A percentile compares a stretch with the other conserved stretches of the same genome.
Evolutionary conservation across 2,329 filamentous ascomycete genomes (phyloP).

Genomic region (Neofusicoccum laricinum): DNA sequence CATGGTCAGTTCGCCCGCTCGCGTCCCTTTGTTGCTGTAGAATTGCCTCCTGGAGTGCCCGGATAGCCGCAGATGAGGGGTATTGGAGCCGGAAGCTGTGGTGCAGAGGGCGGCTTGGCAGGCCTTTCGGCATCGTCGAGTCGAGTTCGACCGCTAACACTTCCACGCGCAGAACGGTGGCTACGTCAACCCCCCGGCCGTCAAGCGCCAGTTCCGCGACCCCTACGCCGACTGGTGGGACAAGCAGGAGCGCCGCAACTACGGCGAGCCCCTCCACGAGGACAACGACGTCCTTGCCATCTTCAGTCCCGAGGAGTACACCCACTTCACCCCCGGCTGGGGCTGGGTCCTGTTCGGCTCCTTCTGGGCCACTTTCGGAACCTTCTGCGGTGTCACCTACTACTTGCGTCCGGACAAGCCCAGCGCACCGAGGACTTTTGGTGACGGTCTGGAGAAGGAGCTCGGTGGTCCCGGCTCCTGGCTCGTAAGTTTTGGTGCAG

Average conservation of each 20-base stretch:
- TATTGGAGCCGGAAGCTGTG: background rate
- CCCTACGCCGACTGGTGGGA: conserved; percentile 96
- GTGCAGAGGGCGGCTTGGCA: background rate
- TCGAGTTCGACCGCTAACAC: background rate
- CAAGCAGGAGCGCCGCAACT: conserved; percentile 95
- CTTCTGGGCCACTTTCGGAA: conserved; percentile 42
- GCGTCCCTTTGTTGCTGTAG: background rate
- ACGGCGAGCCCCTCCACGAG: conserved; percentile 93
- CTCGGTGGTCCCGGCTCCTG: conserved; percentile 46
- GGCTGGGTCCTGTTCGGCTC: conserved; percentile 58
- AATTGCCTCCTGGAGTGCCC: background rate
- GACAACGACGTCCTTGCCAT: conserved; percentile 92
- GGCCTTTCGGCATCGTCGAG: background rate
- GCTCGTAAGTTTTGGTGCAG: conserved; percentile 29
- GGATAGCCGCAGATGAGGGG: background rate
- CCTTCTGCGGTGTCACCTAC: conserved; percentile 38
- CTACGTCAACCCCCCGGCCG: conserved; percentile 72
- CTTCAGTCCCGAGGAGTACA: conserved; percentile 87
- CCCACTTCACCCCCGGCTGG: conserved; percentile 71
- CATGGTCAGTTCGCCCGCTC: conserved; percentile 53
- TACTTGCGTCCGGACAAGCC: conserved; percentile 47
- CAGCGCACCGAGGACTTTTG: conserved; percentile 44
- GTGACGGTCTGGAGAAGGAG: conserved; percentile 47
- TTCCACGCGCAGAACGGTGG: conserved; percentile 65
- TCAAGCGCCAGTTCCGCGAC: conserved; percentile 91